Evolutionary conservation across 2,329 filamentous ascomycete genomes (phyloP), one percentile per base, ranked within the genome.

Genomic region (Aschersonia sp.): DNA sequence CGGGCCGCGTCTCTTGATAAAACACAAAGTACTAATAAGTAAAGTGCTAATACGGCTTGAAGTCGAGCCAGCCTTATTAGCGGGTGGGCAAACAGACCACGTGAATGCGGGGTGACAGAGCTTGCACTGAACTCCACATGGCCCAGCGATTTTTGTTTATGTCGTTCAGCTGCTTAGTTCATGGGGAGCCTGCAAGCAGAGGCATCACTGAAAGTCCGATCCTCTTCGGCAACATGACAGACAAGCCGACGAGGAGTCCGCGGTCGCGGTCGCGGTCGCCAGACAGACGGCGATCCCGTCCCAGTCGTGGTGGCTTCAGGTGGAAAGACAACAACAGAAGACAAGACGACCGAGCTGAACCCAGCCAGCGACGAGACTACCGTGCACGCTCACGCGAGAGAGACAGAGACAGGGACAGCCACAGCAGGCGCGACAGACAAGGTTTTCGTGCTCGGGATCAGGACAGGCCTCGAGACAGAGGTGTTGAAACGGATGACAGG

Each of bases 291-390:
- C 52, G 53, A 1, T 54, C 56, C 6, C 57, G 53, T 32, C 50
- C 54, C 35, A 58, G 53, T 45, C 71, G 51, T 29, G 49, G 73
- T 4, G 75, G 76, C 7, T 77, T 81, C 54, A 72, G 71, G 54
- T 80, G 73, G 69, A 82, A 81, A 55, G 74, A 77, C 47, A 74
- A 70, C 46, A 71, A 71, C 55, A 68, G 73, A 46, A 66, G 71
- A 51, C 61, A 60, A 5, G 62, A 65, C 40, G 66, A 71, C 20
- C 60, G 64, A 43, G 58, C 60, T 44, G 55, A 60, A 20, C 47
- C 51, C 43, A 55, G 69, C 50, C 52, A 54, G 12, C 64, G 65
- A 49, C 65, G 75, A 52, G 72, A 77, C 44, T 69, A 69, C 48
- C 65, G 67, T 28, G 67, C 66, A 30, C 61, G 67, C 42, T 68